Evolutionary conservation across 257 asterid species (phyloP), one percentile per base, ranked within the genome.

Genomic region (Jasminum sambac): DNA sequence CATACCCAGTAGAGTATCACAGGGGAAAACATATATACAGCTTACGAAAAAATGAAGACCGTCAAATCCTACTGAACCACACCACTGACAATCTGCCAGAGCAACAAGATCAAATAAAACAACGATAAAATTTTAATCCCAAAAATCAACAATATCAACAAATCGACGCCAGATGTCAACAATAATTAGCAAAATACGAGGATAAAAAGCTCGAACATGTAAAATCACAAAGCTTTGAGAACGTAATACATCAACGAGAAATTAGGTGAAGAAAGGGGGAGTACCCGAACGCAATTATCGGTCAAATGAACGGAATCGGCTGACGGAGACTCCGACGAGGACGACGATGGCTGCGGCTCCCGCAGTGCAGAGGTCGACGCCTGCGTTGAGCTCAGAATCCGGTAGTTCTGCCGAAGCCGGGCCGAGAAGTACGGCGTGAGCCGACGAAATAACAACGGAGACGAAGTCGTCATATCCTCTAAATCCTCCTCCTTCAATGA

Each of bases 281-380:
- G 63, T 87, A 94, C 98, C 87, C 87, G 82, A 58, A 90, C 84
- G 74, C 98, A 94, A 81, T 81, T 86, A 2, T 85, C 88, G 68
- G 95, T 87, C 85, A 94, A 66, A 36, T 83, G 82, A 16, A 90
- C 76, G 34, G 80, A 78, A 5, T 79, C 84, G 11, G 80, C 1
- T 61, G 93, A 48, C 55, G 87, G 74, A 50, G 91, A 77, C 74
- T 84, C 79, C 36, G 81, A 38, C 5, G 79, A 74, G 12, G 90
- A 70, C 7, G 76, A 75, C 13, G 90, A 68, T 11, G 59, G 11
- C 55, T 76, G 86, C 66, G 87, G 63, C 59, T 84, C 78, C 12
- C 26, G 80, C 36, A 84, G 71, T 61, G 81, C 92, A 36, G 88
- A 73, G 68, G 96, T 76, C 8, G 73, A 52, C 8, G 74, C 52